Evolutionary conservation across 1,284 basidiomycete genomes (phyloP).

Genomic region (Moesziomyces parantarcticus): DNA sequence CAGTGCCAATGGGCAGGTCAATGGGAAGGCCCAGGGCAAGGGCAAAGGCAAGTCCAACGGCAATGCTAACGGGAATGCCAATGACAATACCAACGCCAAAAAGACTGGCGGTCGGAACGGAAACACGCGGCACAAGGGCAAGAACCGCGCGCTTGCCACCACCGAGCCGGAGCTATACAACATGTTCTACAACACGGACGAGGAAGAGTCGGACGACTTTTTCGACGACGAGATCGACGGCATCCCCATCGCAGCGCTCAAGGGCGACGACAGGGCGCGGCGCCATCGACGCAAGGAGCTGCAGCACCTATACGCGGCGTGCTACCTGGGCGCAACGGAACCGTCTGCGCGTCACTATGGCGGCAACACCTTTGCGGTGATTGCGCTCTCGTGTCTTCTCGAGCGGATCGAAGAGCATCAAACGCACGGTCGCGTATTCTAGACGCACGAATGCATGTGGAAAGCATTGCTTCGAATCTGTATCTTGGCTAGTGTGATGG

Average conservation of each 20-base stretch:
- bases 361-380: conserved; percentile 34
- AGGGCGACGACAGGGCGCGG: background rate
- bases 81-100: conserved; percentile 4
- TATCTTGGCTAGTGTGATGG: no score
- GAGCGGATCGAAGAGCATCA: conserved; percentile 22
- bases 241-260: background rate
- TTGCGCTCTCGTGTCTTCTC: conserved; percentile 28
- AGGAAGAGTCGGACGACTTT: background rate
- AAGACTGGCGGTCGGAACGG: conserved; percentile 6
- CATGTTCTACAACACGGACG: conserved; percentile 6
- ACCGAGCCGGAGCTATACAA: conserved; percentile 12
- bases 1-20: background rate
- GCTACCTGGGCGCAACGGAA: conserved; percentile 24
- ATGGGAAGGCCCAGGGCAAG: background rate
- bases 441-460: background rate
- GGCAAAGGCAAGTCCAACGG: background rate
- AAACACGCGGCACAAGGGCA: conserved; percentile 3
- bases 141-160: conserved; percentile 12
- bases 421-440: conserved; percentile 11
- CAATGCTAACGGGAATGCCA: conserved; percentile 4
- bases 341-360: conserved; percentile 18
- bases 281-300: conserved; percentile 21
- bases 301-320: conserved; percentile 26
- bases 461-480: no score
- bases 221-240: conserved; percentile 7